phyloP scores from a whole-genome alignment of 2,329 filamentous ascomycete species.

The Aspergillus viridinutans region DNA sequence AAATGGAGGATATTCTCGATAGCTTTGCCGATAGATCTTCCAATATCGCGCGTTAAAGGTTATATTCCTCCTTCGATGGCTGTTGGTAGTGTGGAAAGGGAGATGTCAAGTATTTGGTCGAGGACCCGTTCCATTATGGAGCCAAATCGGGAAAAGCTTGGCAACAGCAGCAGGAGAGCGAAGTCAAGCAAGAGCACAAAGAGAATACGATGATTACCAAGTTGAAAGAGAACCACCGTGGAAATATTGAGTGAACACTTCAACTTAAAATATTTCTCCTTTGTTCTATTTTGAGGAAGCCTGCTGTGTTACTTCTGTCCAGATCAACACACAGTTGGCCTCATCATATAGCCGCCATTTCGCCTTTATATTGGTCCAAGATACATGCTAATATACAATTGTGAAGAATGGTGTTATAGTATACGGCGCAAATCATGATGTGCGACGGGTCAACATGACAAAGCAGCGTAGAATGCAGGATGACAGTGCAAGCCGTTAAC shows the following conservation, averaged over 20 bases:
- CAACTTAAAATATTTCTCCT: background rate
- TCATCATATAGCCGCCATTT: background rate
- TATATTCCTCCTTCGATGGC: background rate
- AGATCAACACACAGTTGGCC: background rate
- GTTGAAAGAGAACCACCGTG: background rate
- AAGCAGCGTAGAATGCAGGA: background rate
- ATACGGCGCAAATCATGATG: background rate
- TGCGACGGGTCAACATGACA: background rate
- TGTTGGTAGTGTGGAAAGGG: background rate
- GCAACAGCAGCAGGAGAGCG: background rate
- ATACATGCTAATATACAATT: background rate
- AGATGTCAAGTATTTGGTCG: background rate
- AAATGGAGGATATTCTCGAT: background rate
- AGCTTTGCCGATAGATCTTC: background rate
- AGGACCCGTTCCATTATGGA: background rate
- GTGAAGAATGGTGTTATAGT: background rate
- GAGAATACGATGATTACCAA: background rate
- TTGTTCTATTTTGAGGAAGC: background rate
- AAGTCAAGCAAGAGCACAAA: background rate
- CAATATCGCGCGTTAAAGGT: background rate
- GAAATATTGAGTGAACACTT: background rate
- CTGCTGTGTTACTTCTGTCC: background rate
- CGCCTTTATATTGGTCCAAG: conserved; percentile 1
- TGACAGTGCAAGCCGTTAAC: background rate
- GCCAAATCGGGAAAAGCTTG: background rate